Conservation (phyloP, 352 stramenopile species). For the Globisporangium megalacanthum region DNA sequence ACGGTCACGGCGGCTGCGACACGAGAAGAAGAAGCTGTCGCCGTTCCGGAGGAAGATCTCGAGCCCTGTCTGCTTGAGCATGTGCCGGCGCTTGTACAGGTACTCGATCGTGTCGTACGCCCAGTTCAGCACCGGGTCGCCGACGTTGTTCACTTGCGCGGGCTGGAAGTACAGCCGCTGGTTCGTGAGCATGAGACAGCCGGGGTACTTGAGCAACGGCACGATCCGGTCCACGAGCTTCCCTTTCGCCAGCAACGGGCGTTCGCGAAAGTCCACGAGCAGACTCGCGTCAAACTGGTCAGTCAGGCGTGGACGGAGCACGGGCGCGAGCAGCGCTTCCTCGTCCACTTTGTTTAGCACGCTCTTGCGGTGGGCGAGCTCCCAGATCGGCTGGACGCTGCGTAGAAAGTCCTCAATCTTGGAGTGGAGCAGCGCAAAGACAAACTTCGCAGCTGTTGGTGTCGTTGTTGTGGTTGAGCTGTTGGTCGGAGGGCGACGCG, state of each 20-base stretch:
- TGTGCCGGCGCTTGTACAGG: slow-evolving; percentile 85
- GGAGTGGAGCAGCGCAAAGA: slow-evolving; percentile 84
- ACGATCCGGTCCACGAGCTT: slow-evolving; percentile 88
- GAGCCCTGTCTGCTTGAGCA: slow-evolving; percentile 84
- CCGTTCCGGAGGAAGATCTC: slow-evolving; percentile 80
- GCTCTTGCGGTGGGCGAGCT: slow-evolving; percentile 33
- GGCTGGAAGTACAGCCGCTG: slow-evolving; percentile 90
- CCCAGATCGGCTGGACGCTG: slow-evolving; percentile 61
- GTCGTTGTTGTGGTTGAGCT: slow-evolving; percentile 24
- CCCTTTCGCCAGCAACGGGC: slow-evolving; percentile 57
- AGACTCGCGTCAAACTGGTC: slow-evolving; percentile 83
- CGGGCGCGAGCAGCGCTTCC: slow-evolving; percentile 61
- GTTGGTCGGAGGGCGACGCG: not conserved
- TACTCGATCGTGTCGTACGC: slow-evolving; percentile 66
- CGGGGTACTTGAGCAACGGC: slow-evolving; percentile 88
- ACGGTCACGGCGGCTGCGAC: slow-evolving; percentile 47
- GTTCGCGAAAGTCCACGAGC: slow-evolving; percentile 89
- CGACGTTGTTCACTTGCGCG: slow-evolving; percentile 88
- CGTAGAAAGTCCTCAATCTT: slow-evolving; percentile 78
- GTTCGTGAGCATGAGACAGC: slow-evolving; percentile 86
- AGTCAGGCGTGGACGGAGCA: slow-evolving; percentile 59
- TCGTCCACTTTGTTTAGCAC: slow-evolving; percentile 87
- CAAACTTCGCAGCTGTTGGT: slow-evolving; percentile 43
- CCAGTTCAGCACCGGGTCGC: slow-evolving; percentile 83
- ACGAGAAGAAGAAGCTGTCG: slow-evolving; percentile 83